Evolutionary conservation across 2,329 filamentous ascomycete genomes (phyloP).

Genomic region (Talaromyces rugulosus): DNA sequence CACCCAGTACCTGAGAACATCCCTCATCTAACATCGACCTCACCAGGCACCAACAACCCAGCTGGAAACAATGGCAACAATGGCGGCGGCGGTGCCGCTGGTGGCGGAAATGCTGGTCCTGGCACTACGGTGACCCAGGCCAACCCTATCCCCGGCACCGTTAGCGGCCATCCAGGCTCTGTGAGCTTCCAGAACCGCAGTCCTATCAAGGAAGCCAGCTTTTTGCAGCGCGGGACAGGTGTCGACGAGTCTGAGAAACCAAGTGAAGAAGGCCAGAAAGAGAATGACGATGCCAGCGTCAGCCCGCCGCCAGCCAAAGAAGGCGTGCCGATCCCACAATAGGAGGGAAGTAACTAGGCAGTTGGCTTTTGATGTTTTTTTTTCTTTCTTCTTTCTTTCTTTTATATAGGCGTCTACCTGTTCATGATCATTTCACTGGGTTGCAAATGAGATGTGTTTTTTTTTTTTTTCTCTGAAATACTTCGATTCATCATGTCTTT

Average conservation of each 20-base stretch:
- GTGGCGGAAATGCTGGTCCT: neutral
- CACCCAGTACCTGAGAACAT: slow-evolving; percentile 95
- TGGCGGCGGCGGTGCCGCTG: neutral
- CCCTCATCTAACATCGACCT: slow-evolving; percentile 75
- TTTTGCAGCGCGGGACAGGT: slow-evolving; percentile 70
- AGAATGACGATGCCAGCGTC: slow-evolving; percentile 39
- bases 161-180: slow-evolving; percentile 35
- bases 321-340: slow-evolving; percentile 64
- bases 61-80: slow-evolving; percentile 24
- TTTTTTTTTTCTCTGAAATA: neutral
- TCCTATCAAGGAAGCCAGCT: slow-evolving; percentile 87
- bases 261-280: slow-evolving; percentile 44
- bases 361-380: neutral
- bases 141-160: slow-evolving; percentile 42
- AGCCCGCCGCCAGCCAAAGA: slow-evolving; percentile 46
- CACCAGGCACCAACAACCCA: slow-evolving; percentile 35
- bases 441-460: neutral
- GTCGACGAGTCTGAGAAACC: slow-evolving; percentile 38
- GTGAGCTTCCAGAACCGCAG: slow-evolving; percentile 59
- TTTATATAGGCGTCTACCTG: neutral
- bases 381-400: neutral
- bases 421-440: neutral
- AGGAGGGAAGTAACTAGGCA: slow-evolving; percentile 16
- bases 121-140: slow-evolving; percentile 23
- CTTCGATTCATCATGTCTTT: slow-evolving; percentile 7